A percentile compares a stretch with the other conserved stretches of the same genome.
phyloP scores from a whole-genome alignment of 1,284 basidiomycete species.

The Tranzscheliella williamsii region DNA sequence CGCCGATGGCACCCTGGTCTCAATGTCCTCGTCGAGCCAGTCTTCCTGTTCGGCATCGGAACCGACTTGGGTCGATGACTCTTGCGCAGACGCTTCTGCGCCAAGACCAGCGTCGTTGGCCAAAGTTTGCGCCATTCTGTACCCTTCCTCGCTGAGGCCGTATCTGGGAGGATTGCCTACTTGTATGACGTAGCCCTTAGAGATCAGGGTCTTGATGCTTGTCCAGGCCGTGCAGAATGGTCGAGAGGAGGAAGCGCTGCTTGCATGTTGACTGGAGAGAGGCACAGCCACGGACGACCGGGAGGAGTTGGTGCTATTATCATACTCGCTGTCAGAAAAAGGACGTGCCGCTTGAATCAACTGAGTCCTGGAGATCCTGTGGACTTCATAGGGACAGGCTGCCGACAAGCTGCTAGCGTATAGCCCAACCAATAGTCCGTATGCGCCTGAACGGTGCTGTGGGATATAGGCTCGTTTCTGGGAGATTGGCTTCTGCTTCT shows the following conservation, averaged over 20 bases:
- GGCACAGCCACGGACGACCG: conserved; percentile 29
- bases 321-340: conserved; percentile 53
- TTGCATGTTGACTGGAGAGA: conserved; percentile 11
- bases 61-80: background rate
- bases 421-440: conserved; percentile 55
- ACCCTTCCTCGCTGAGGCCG: conserved; percentile 52
- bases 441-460: conserved; percentile 51
- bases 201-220: conserved; percentile 58
- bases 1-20: conserved; percentile 2
- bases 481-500: conserved; percentile 7
- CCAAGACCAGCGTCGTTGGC: conserved; percentile 29
- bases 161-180: conserved; percentile 56
- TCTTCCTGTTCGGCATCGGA: conserved; percentile 4
- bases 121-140: conserved; percentile 34
- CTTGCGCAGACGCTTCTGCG: background rate
- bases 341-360: conserved; percentile 53
- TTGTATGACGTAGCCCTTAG: conserved; percentile 54
- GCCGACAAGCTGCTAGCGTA: conserved; percentile 22
- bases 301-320: conserved; percentile 18
- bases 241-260: conserved; percentile 6
- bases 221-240: conserved; percentile 57
- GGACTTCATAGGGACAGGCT: conserved; percentile 5
- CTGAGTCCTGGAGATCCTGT: conserved; percentile 42
- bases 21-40: conserved; percentile 16
- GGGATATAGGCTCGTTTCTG: conserved; percentile 52